phyloP scores from a whole-genome alignment of 805 yeast genomes.

The Wickerhamiella sergipiensis region DNA sequence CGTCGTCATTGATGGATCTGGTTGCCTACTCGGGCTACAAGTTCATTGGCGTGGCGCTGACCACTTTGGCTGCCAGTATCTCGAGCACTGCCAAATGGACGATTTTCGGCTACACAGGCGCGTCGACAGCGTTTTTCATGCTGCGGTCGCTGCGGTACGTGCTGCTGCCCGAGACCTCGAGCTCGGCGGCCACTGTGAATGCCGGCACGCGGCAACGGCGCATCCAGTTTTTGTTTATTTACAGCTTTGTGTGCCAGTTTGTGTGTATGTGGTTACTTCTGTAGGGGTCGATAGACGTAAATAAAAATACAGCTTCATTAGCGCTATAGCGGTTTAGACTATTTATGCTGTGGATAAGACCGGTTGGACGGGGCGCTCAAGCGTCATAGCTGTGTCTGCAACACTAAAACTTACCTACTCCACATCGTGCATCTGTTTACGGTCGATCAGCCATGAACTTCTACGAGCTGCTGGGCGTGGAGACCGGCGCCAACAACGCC shows the following conservation, averaged over 20 bases:
- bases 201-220: slow-evolving; percentile 62
- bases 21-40: slow-evolving; percentile 88
- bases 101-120: slow-evolving; percentile 36
- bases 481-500: slow-evolving; percentile 61
- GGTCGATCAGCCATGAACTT: slow-evolving; percentile 9
- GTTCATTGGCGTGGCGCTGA: slow-evolving; percentile 50
- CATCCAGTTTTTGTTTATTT: slow-evolving; percentile 74
- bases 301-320: too few relatives aligned
- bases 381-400: too few relatives aligned
- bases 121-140: slow-evolving; percentile 41
- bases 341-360: too few relatives aligned
- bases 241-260: slow-evolving; percentile 72
- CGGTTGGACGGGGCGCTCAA: too few relatives aligned
- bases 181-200: slow-evolving; percentile 35
- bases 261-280: slow-evolving; percentile 60
- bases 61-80: slow-evolving; percentile 22
- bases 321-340: too few relatives aligned
- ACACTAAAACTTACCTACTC: too few relatives aligned
- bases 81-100: slow-evolving; percentile 34
- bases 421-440: too few relatives aligned
- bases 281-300: too few relatives aligned
- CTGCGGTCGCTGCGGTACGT: slow-evolving; percentile 47
- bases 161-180: slow-evolving; percentile 44
- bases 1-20: slow-evolving; percentile 65
- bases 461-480: slow-evolving; percentile 73